Base-by-base conservation (phyloP, 768 basidiomycete genomes). In the Dentipellis fragilis region DNA sequence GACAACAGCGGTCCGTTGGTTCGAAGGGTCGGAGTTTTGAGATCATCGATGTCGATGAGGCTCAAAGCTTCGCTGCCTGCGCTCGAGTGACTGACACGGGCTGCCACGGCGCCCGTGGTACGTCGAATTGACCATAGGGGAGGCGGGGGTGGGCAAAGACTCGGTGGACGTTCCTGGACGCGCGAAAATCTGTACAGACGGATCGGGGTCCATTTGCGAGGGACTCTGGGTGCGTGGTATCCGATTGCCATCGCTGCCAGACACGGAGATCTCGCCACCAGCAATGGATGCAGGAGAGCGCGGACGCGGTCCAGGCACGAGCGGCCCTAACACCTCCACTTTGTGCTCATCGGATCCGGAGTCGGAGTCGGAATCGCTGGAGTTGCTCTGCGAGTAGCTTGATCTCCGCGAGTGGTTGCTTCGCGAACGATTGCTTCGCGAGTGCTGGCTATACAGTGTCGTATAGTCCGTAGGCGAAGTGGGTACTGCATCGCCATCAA, bases 141-240 rank as follows among this genome's bases (percentile, higher is more conserved):
- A 16, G 17, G 69, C 66, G 29, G 70, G 65, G 10, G 65, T 62
- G 10, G 78, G 78, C 10, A 88, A 72, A 57, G 80, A 81, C 72
- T 89, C 88, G 7, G 90, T 91, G 11, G 85, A 87, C 52, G 80
- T 76, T 10, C 78, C 83, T 14, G 92, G 88, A 49, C 91, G 79
- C 21, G 83, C 86, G 68, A 93, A 84, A 16, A 73, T 74, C 61
- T 86, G 71, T 38, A 93, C 91, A 14, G 85, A 87, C 7, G 81
- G 82, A 64, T 90, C 87, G 77, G 84, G 80, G 64, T 87, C 72
- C 52, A 53, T 53, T 14, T 63, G 75, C 14, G 64, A 59, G 2
- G 77, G 75, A 56, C 77, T 79, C 69, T 67, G 68, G 50, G 36
- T 56, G 54, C 6, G 53, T 42, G 56, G 64, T 56, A 54, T 54